Percentiles rank a stretch among this genome's conserved stretches.
Conservation (phyloP, 1,139 yeast species). For the Nematodospora anomalae region DNA sequence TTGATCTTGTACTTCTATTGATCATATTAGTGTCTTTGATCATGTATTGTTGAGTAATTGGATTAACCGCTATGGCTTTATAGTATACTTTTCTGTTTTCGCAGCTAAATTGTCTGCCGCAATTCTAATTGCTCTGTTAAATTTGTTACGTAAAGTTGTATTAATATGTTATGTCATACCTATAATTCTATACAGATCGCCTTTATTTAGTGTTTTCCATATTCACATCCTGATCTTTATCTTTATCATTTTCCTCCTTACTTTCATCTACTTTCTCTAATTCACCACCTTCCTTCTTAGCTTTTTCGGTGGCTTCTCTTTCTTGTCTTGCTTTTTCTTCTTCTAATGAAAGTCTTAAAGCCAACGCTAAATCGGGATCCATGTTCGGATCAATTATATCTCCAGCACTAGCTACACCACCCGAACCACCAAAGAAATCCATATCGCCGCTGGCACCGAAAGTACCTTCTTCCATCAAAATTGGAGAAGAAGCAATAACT, state of each 20-base stretch:
- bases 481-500: constrained; percentile 66
- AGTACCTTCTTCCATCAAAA: constrained; percentile 54
- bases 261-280: constrained; percentile 39
- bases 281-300: constrained; percentile 29
- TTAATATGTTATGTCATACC: constrained; percentile 1
- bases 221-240: constrained; percentile 14
- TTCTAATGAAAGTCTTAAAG: constrained; percentile 79
- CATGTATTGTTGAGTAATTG: not conserved
- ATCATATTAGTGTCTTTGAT: not conserved
- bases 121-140: too few relatives aligned
- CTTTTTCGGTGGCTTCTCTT: constrained; percentile 47
- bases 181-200: constrained; percentile 1
- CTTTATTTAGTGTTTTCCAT: constrained; percentile 17
- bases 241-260: constrained; percentile 24
- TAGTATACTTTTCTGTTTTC: not conserved
- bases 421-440: constrained; percentile 28
- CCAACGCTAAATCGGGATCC: constrained; percentile 97
- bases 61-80: not conserved
- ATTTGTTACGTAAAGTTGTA: too few relatives aligned
- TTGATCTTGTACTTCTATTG: not conserved
- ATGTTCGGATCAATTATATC: constrained; percentile 81
- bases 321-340: constrained; percentile 82
- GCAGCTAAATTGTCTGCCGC: not conserved
- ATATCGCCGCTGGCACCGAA: constrained; percentile 40
- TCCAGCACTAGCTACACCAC: constrained; percentile 49